These are phyloP conservation scores for Glebionis coronaria DNA, from an alignment of 129 eudicot species.

Conservation along the genomic window DNA sequence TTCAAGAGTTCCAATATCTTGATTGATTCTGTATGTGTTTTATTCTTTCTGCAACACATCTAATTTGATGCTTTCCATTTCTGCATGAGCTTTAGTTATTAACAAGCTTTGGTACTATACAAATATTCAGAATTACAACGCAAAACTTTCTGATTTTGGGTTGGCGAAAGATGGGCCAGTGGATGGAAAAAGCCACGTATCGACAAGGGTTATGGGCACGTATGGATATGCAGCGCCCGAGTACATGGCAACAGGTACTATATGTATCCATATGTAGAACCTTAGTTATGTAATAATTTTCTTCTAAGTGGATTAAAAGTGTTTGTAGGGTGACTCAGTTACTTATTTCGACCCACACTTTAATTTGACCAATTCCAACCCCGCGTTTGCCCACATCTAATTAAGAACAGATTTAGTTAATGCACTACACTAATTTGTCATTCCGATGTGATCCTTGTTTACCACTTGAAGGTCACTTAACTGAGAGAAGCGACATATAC, in stretches of 20 bases:
- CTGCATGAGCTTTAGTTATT: not conserved
- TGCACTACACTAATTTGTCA: not conserved
- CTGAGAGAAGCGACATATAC: slow-evolving; percentile 80
- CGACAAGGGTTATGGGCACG: slow-evolving; percentile 95
- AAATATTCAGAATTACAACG: slow-evolving; percentile 61
- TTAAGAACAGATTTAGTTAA: too few species aligned
- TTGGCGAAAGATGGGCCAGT: slow-evolving; percentile 90
- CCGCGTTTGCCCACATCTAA: too few species aligned
- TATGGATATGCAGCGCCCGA: slow-evolving; percentile 95
- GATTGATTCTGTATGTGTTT: slow-evolving; percentile 56
- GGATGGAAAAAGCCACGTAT: slow-evolving; percentile 82
- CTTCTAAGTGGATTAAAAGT: not conserved
- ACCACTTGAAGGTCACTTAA: slow-evolving; percentile 67
- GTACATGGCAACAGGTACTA: slow-evolving; percentile 86
- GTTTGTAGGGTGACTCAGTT: not conserved
- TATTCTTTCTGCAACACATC: not conserved
- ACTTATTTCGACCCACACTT: not conserved
- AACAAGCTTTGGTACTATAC: not conserved
- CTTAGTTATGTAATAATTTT: too few species aligned
- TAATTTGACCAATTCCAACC: too few species aligned
- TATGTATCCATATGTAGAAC: too few species aligned
- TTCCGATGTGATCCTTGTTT: slow-evolving; percentile 2
- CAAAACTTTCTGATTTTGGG: slow-evolving; percentile 96
- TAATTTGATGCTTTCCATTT: not conserved
- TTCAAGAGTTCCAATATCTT: slow-evolving; percentile 70